Base-by-base conservation (phyloP, 805 yeast species). In the Priceomyces castillae region DNA sequence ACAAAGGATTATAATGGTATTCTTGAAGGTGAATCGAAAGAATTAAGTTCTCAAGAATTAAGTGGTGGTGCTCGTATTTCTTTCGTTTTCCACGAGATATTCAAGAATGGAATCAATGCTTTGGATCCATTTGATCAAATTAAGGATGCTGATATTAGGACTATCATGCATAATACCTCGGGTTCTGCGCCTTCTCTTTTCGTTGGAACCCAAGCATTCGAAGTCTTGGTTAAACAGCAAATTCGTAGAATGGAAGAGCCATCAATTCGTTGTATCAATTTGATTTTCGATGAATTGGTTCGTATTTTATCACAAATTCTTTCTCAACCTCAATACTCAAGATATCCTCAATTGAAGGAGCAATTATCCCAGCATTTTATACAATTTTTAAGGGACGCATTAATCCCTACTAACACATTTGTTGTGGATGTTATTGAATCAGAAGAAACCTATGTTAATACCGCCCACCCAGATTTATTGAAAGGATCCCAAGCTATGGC, bases 11-110 rank as follows among this genome's bases (percentile, higher is more conserved):
- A 90, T 68, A 84, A 81, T 47, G 92, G 94, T 12, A 87, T 92
- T 34, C 73, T 94, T 54, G 94, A 87, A 57, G 99, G 99, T 69
- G 92, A 88, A 64, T 84, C 94, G 19, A 86, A 81, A 64, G 99
- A 94, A 58, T 74, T 94, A 51, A 81, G 95, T 7, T 81, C 90
- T 7, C 80, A 84, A 57, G 99, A 94, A 69, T 78, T 94, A 53
- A 86, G 96, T 52, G 99, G 99, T 62, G 99, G 96, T 67, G 99
- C 99, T 0, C 86, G 99, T 76, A 86, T 92, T 49, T 84, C 95
- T 23, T 94, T 90, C 73, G 98, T 92, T 15, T 94, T 92, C 74
- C 98, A 92, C 64, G 98, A 92, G 71, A 86, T 94, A 45, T 92
- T 82, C 73, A 84, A 92, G 61, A 90, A 88, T 63, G 98, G 98